Evolutionary conservation across 2,329 filamentous ascomycete species (phyloP), one percentile per base, ranked within the genome.

Genomic region (Colletotrichum chlorophyti): DNA sequence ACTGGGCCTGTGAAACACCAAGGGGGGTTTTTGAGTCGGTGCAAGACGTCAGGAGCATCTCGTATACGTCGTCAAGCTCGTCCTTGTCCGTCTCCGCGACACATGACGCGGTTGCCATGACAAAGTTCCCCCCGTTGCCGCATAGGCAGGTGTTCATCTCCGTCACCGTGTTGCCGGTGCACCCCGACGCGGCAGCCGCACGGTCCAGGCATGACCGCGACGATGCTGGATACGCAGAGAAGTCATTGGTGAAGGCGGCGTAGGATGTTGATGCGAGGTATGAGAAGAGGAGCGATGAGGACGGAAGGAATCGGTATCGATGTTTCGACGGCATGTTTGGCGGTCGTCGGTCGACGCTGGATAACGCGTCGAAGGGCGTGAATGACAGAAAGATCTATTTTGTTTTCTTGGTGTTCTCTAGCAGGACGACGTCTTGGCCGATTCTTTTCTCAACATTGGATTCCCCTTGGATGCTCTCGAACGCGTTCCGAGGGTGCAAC

Each of bases 91-190:
- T 31, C 24, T 64, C 55, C 14, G 75, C 78, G 10, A 85, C 66
- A 61, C 82, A 85, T 10, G 61, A 62, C 3, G 81, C 82, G 2
- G 79, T 66, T 24, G 74, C 71, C 29, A 74, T 76, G 55, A 84
- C 70, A 65, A 84, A 85, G 63, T 77, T 71, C 49, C 77, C 78
- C 17, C 57, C 57, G 15, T 60, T 60, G 14, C 57, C 57, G 32
- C 57, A 60, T 0, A 60, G 43, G 21, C 57, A 60, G 23, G 40
- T 34, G 9, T 60, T 60, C 51, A 60, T 60, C 15, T 60, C 37
- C 6, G 32, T 9, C 19, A 60, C 57, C 31, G 57, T 60, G 26
- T 45, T 29, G 15, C 57, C 57, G 31, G 43, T 45, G 32, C 57
- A 60, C 8, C 51, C 51, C 32, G 57, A 60, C 45, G 57, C 21